Evolutionary conservation across 2,329 filamentous ascomycete genomes (phyloP), one percentile per base, ranked within the genome.

Genomic region (Emergomyces orientalis): DNA sequence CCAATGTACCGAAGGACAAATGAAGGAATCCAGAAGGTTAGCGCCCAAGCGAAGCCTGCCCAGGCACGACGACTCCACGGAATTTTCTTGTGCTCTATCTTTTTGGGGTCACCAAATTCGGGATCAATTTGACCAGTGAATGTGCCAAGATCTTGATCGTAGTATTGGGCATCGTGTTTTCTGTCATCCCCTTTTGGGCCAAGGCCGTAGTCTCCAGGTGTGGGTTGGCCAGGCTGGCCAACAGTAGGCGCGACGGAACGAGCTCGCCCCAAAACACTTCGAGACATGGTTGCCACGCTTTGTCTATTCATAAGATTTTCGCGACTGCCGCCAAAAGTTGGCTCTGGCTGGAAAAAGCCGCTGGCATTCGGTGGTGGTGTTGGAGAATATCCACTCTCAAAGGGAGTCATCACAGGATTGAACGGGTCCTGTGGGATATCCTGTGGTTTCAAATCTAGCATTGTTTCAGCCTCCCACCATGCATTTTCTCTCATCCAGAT

Each of bases 401-500:
- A 83, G 64, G 83, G 84, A 54, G 78, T 82, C 34, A 81, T 81
- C 34, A 79, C 80, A 72, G 83, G 60, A 9, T 59, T 80, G 64
- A 81, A 80, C 3, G 79, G 77, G 58, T 78, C 77, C 2, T 68
- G 47, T 1, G 73, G 73, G 27, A 75, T 73, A 37, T 86, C 83
- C 61, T 83, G 80, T 1, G 87, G 85, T 75, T 94, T 93, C 69
- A 95, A 81, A 71, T 99, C 94, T 34, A 97, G 86, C 89, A 97
- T 96, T 65, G 85, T 90, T 77, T 99, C 94, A 5, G 92, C 93
- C 76, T 97, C 93, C 93, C 93, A 97, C 93, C 94, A 99, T 1
- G 92, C 89, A 63, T 80, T 83, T 76, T 99, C 94, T 59, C 93
- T 86, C 80, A 97, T 92, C 94, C 94, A 99, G 51, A 99, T 86